These are phyloP conservation scores for Leccinum subgranulosum DNA, from an alignment of 768 basidiomycete species.

Conservation along the genomic window DNA sequence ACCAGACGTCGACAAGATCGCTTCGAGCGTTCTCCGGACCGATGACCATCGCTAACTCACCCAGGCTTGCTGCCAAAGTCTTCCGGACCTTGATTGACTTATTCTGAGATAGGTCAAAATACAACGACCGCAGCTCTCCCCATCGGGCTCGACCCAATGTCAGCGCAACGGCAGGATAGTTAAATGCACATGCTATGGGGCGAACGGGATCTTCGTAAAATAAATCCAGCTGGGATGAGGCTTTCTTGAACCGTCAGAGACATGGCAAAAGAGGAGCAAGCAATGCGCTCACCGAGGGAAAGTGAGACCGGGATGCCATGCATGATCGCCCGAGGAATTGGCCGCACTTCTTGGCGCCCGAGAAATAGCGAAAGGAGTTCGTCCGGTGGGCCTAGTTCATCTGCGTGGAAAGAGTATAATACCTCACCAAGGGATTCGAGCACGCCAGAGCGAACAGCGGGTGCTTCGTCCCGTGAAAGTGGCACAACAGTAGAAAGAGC, in stretches of 20 bases:
- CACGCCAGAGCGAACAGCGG: conserved; percentile 72
- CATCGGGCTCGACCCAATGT: conserved; percentile 78
- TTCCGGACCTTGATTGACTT: conserved; percentile 61
- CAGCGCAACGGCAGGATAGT: conserved; percentile 87
- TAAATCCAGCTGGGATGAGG: conserved; percentile 33
- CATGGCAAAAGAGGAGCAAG: background rate
- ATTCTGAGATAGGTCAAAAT: conserved; percentile 62
- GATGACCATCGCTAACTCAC: conserved; percentile 85
- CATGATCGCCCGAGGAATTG: conserved; percentile 29
- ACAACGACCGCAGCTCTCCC: conserved; percentile 66
- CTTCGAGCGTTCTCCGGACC: conserved; percentile 61
- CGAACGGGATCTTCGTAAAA: conserved; percentile 68
- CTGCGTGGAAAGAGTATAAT: conserved; percentile 74
- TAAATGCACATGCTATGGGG: conserved; percentile 79
- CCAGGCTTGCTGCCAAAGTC: conserved; percentile 84
- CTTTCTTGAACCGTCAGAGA: conserved; percentile 17
- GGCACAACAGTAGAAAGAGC: conserved; percentile 63
- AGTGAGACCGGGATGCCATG: conserved; percentile 5
- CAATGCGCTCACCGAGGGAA: conserved; percentile 16
- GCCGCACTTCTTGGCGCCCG: conserved; percentile 48
- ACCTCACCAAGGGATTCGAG: conserved; percentile 90
- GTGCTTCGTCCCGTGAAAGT: conserved; percentile 60
- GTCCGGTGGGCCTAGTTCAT: conserved; percentile 60
- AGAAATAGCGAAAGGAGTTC: conserved; percentile 77
- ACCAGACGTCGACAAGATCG: conserved; percentile 75